phyloP scores from a whole-genome alignment of 805 yeast species.

The Clavispora asparagi region DNA sequence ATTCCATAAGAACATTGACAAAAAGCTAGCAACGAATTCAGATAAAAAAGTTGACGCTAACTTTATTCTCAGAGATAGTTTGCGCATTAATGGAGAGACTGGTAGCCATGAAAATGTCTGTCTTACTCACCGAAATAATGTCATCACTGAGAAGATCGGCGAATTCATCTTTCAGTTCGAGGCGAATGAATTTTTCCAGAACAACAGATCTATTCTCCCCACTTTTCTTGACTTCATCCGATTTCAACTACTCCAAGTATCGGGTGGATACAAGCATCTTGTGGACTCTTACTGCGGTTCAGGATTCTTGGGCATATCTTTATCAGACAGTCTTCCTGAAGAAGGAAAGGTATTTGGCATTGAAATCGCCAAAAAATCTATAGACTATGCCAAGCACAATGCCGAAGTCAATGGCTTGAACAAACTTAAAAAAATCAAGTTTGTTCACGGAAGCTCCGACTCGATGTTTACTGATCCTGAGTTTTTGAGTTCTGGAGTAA shows the following conservation, averaged over 20 bases:
- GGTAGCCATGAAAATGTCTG: slow-evolving; percentile 25
- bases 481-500: slow-evolving; percentile 21
- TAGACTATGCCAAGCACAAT: slow-evolving; percentile 34
- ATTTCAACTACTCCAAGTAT: slow-evolving; percentile 8
- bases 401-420: slow-evolving; percentile 34
- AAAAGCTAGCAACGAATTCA: slow-evolving; percentile 2
- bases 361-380: slow-evolving; percentile 29
- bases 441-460: slow-evolving; percentile 35
- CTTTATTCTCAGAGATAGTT: slow-evolving; percentile 30
- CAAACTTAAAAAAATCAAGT: slow-evolving; percentile 24
- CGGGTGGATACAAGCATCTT: slow-evolving; percentile 19
- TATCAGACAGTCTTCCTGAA: slow-evolving; percentile 22
- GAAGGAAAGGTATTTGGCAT: slow-evolving; percentile 38
- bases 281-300: slow-evolving; percentile 44
- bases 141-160: slow-evolving; percentile 32
- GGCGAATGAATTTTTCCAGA: slow-evolving; percentile 38
- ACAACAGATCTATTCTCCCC: slow-evolving; percentile 40
- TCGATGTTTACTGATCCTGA: slow-evolving; percentile 24
- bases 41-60: slow-evolving; percentile 9
- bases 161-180: slow-evolving; percentile 34
- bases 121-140: slow-evolving; percentile 20
- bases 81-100: slow-evolving; percentile 23
- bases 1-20: slow-evolving; percentile 4
- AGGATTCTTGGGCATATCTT: slow-evolving; percentile 39
- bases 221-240: slow-evolving; percentile 27